A percentile compares a stretch with the other conserved stretches of the same genome.
Evolutionary conservation across 164 flowering plant genomes (phyloP).

Genomic region (Piper betle): DNA sequence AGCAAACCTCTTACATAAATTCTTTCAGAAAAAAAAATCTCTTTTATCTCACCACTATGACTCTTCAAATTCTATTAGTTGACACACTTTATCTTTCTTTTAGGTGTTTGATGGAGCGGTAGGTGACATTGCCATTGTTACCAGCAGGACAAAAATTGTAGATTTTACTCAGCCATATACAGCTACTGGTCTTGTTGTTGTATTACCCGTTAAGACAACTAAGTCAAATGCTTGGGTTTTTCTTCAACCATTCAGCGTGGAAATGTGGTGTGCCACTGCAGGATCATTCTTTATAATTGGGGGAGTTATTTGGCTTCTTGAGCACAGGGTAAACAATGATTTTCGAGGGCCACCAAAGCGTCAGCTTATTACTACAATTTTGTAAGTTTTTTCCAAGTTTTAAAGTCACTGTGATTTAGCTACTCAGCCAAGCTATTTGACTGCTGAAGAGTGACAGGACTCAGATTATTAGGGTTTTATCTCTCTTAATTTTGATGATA

Average conservation of each 20-base stretch:
- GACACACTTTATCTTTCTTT: neutral
- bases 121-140: conserved; percentile 70
- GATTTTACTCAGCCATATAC: conserved; percentile 81
- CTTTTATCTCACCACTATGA: neutral
- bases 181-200: conserved; percentile 60
- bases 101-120: conserved; percentile 71
- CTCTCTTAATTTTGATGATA: neutral
- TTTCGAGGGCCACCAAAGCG: conserved; percentile 68
- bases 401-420: too few species aligned
- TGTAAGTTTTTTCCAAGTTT: conserved; percentile 27
- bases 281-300: conserved; percentile 51
- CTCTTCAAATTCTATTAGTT: neutral
- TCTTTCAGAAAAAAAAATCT: neutral
- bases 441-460: neutral
- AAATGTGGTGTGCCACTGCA: conserved; percentile 65
- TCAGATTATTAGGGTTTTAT: too few species aligned
- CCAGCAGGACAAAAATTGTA: conserved; percentile 49
- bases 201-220: conserved; percentile 30
- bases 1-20: neutral
- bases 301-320: conserved; percentile 70
- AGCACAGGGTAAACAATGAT: conserved; percentile 64
- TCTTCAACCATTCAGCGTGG: conserved; percentile 58
- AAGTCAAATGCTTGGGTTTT: conserved; percentile 70
- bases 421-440: neutral
- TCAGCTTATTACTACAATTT: conserved; percentile 49